These are phyloP conservation scores for Psilocybe cyanescens DNA, from an alignment of 768 basidiomycete species.

Conservation along the genomic window DNA sequence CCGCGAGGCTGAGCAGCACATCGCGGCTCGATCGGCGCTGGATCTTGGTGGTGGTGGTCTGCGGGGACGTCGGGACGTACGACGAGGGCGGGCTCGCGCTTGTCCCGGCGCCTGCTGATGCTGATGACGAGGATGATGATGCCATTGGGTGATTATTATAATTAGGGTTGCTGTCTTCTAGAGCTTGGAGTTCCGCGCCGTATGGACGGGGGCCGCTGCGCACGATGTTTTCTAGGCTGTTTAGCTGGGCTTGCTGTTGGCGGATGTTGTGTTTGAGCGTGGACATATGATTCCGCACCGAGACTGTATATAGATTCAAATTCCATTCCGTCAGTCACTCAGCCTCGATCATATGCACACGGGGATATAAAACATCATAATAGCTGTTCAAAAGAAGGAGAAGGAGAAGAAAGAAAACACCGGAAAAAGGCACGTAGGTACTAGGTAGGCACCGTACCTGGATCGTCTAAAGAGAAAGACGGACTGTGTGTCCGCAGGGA, in stretches of 20 bases:
- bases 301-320: slow-evolving; percentile 46
- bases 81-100: slow-evolving; percentile 33
- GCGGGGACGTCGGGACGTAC: slow-evolving; percentile 25
- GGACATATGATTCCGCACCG: slow-evolving; percentile 79
- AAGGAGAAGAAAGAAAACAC: slow-evolving; percentile 11
- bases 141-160: slow-evolving; percentile 24
- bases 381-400: no score
- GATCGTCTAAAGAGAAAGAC: slow-evolving; percentile 59
- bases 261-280: slow-evolving; percentile 82
- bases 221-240: slow-evolving; percentile 69
- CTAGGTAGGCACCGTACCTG: slow-evolving; percentile 48
- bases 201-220: slow-evolving; percentile 70
- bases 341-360: background rate
- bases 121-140: slow-evolving; percentile 30
- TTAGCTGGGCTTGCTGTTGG: slow-evolving; percentile 82
- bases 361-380: no score
- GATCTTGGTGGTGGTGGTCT: slow-evolving; percentile 46
- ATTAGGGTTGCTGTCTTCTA: slow-evolving; percentile 32
- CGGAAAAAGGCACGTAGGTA: background rate
- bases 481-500: slow-evolving; percentile 60
- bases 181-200: slow-evolving; percentile 33
- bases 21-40: slow-evolving; percentile 75
- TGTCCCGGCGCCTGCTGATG: slow-evolving; percentile 14
- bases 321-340: slow-evolving; percentile 1
- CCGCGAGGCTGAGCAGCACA: slow-evolving; percentile 68